Percentiles rank a stretch among this genome's conserved stretches.
Evolutionary conservation across 2,329 filamentous ascomycete genomes (phyloP).

Genomic region (Sordariomycetes sp.): DNA sequence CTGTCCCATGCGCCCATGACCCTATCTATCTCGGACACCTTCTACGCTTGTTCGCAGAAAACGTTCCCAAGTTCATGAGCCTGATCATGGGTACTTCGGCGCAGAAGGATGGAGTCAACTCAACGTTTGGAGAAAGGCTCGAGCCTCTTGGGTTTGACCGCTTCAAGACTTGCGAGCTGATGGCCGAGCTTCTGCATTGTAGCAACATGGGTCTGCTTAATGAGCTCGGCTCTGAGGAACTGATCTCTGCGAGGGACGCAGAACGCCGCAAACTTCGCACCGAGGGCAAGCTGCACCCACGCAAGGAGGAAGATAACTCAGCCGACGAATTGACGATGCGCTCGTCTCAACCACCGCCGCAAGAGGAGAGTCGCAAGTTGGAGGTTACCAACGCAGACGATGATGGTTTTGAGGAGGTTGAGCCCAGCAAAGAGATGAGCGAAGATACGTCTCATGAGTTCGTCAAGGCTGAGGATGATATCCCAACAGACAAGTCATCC

Average conservation of each 20-base stretch:
- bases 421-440: constrained; percentile 56
- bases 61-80: constrained; percentile 89
- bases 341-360: constrained; percentile 32
- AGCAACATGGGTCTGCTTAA: constrained; percentile 98
- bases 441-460: constrained; percentile 66
- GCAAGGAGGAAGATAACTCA: constrained; percentile 26
- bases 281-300: constrained; percentile 59
- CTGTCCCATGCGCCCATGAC: constrained; percentile 74
- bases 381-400: constrained; percentile 77
- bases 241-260: constrained; percentile 69
- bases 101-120: constrained; percentile 66
- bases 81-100: constrained; percentile 73
- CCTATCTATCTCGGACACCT: constrained; percentile 93
- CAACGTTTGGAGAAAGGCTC: constrained; percentile 84
- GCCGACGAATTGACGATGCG: constrained; percentile 55
- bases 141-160: constrained; percentile 94
- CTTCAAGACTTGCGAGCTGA: constrained; percentile 97
- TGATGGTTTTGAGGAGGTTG: constrained; percentile 90
- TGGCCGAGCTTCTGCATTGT: constrained; percentile 95
- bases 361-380: constrained; percentile 54
- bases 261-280: constrained; percentile 72
- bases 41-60: constrained; percentile 77
- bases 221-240: constrained; percentile 78
- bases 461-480: constrained; percentile 49
- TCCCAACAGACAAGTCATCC: constrained; percentile 18